Evolutionary conservation across 495 filamentous ascomycete genomes (phyloP), one percentile per base, ranked within the genome.

Genomic region (Aspergillus nanangensis): DNA sequence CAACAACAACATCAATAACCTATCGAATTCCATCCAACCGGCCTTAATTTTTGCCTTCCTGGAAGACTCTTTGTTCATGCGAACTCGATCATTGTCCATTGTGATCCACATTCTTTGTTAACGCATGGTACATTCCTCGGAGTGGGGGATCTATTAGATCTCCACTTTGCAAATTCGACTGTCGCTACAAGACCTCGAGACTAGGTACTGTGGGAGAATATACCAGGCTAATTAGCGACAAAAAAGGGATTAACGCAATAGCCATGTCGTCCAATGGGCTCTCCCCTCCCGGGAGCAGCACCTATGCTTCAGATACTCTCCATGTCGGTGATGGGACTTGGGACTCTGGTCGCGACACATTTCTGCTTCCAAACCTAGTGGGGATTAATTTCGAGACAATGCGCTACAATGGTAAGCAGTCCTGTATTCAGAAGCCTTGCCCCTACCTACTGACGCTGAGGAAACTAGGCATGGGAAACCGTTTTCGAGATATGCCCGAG

Each of bases 311-410:
- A 35, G 78, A 88, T 63, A 92, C 86, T 33, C 72, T 95, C 66
- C 79, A 77, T 52, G 90, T 95, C 14, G 90, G 90, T 47, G 90
- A 95, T 71, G 90, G 90, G 22, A 96, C 90, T 22, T 96, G 90
- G 90, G 88, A 95, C 55, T 77, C 78, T 19, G 70, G 76, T 47
- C 80, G 84, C 63, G 90, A 96, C 66, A 86, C 83, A 8, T 96
- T 96, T 65, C 75, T 96, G 38, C 67, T 96, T 36, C 90, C 90
- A 19, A 93, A 93, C 67, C 66, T 96, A 29, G 76, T 86, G 61
- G 90, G 90, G 2, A 61, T 94, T 13, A 95, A 96, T 64, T 90
- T 91, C 65, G 88, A 84, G 42, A 96, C 90, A n/a, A 95, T 90
- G 84, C 81, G 77, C 66, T 95, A 94, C 67, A 96, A 96, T 81